These are phyloP conservation scores for Trichoderma koningiopsis DNA, from an alignment of 2,329 filamentous ascomycete genomes.

Conservation along the genomic window DNA sequence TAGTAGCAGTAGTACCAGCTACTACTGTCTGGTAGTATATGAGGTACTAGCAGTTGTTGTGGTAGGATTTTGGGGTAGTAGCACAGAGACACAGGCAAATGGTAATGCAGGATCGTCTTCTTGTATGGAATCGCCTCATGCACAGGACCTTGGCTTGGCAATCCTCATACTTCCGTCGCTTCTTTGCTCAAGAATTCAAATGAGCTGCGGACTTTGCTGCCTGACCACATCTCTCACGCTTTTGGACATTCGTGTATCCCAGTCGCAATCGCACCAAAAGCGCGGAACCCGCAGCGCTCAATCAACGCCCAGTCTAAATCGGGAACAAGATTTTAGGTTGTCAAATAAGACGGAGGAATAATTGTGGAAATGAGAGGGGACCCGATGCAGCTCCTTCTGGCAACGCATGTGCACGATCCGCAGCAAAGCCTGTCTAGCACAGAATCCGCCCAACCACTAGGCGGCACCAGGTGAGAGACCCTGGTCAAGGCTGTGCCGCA, in stretches of 20 bases:
- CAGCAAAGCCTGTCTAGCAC: constrained; percentile 13
- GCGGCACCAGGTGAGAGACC: neutral
- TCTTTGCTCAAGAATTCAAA: neutral
- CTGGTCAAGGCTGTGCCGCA: constrained; percentile 6
- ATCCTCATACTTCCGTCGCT: neutral
- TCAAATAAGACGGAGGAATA: constrained; percentile 21
- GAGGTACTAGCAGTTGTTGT: neutral
- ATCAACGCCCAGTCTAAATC: constrained; percentile 8
- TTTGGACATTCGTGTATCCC: neutral
- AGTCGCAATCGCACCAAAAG: neutral
- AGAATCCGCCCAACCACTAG: constrained; percentile 12
- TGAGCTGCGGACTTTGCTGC: constrained; percentile 1
- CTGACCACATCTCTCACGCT: neutral
- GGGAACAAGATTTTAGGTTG: constrained; percentile 15
- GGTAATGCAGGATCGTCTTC: neutral
- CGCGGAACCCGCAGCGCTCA: constrained; percentile 8
- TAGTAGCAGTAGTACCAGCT: neutral
- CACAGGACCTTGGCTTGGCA: neutral
- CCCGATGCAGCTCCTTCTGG: constrained; percentile 1
- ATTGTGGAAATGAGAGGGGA: constrained; percentile 20
- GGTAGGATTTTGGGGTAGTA: neutral
- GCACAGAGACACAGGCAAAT: neutral
- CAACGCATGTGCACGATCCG: constrained; percentile 15
- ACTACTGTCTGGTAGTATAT: neutral
- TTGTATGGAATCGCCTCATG: neutral